Evolutionary conservation across 2,329 filamentous ascomycete genomes (phyloP), one percentile per base, ranked within the genome.

Genomic region (Volutella citrinella): DNA sequence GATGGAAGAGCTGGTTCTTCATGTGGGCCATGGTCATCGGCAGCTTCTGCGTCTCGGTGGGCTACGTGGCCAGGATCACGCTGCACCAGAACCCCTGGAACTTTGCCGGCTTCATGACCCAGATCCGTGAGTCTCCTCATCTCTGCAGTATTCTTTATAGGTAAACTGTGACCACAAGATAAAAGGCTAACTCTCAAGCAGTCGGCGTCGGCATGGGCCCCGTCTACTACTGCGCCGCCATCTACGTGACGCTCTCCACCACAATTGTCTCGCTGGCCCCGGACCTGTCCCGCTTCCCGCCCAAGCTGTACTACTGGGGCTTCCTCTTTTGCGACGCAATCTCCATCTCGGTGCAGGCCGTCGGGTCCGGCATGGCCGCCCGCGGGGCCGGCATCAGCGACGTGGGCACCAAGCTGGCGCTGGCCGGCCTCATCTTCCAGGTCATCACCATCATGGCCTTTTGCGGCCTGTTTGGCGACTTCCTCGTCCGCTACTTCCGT

Each of bases 21-120:
- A 61, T 62, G 51, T 38, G 45, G 9, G 64, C 58, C 36, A 72
- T 82, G 62, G 48, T 72, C 2, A 43, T 66, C 9, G 78, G 79
- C 19, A 75, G 69, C 43, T 41, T 68, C 0, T 61, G 68, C 27
- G 78, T 80, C 40, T 66, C 79, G 3, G 46, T 78, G 9, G 79
- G 80, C 7, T 83, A 84, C 34, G 56, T 63, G 1, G 80, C 74
- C 1, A 66, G 80, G 3, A 59, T 81, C 12, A 50, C 75, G 36
- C 59, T 78, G 26, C 65, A 72, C 39, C 46, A 68, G 16, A 72
- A 81, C 42, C 73, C 76, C 0, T 82, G 75, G 49, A 60, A 47
- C 23, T 68, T 79, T 49, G 47, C 52, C 4, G 74, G 69, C 1
- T 84, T 83, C 47, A 65, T 81, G 34, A 68, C 80, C 7, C 74